A percentile compares a stretch with the other conserved stretches of the same genome.
Conservation (phyloP, 805 yeast species). For the Teunomyces lycoperdinae region DNA sequence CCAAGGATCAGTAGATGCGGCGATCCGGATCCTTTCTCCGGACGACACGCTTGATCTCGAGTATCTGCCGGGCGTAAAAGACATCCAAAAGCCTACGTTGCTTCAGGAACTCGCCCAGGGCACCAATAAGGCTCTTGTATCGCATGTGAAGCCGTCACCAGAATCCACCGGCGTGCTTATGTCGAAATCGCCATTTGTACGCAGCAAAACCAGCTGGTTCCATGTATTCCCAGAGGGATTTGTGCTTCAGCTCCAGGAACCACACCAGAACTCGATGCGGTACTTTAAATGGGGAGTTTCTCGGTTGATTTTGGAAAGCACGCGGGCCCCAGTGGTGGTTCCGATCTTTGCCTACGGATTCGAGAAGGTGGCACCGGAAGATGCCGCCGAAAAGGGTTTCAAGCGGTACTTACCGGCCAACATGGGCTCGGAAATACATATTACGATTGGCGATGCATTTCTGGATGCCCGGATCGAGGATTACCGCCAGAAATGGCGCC, state of each 20-base stretch:
- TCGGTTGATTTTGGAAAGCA: constrained; percentile 76
- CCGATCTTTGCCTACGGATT: constrained; percentile 87
- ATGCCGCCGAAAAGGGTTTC: constrained; percentile 47
- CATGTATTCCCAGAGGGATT: constrained; percentile 95
- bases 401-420: constrained; percentile 61
- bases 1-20: constrained; percentile 87
- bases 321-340: constrained; percentile 78
- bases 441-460: constrained; percentile 70
- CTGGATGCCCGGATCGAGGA: constrained; percentile 55
- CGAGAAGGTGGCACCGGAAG: constrained; percentile 84
- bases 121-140: constrained; percentile 15
- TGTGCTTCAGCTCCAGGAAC: constrained; percentile 80
- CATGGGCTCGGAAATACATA: constrained; percentile 63
- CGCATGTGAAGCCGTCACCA: constrained; percentile 24
- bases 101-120: constrained; percentile 36
- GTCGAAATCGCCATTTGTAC: constrained; percentile 48
- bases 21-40: constrained; percentile 73
- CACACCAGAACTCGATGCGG: constrained; percentile 82
- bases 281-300: constrained; percentile 96
- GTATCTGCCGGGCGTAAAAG: constrained; percentile 32
- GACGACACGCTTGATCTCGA: constrained; percentile 61
- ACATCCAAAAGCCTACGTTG: constrained; percentile 28
- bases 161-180: constrained; percentile 27
- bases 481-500: constrained; percentile 70
- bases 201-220: constrained; percentile 78